A percentile compares a stretch with the other conserved stretches of the same genome.
phyloP scores from a whole-genome alignment of 2,329 filamentous ascomycete species.

The Biscogniauxia mediterranea region DNA sequence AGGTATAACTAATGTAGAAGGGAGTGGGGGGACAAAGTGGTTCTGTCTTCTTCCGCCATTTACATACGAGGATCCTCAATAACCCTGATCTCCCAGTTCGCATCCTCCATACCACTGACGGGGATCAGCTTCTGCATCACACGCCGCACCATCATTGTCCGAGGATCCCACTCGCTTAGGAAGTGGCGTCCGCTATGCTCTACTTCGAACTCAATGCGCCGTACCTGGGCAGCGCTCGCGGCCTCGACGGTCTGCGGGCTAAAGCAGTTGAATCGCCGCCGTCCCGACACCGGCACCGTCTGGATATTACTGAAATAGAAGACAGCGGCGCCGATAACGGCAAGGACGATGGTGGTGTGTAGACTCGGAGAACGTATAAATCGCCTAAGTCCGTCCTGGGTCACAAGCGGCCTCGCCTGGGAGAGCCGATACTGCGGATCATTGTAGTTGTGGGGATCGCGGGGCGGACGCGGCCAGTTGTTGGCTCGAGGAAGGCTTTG shows the following conservation, averaged over 20 bases:
- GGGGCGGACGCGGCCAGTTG: conserved; percentile 22
- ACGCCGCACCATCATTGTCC: conserved; percentile 55
- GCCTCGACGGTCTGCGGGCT: conserved; percentile 52
- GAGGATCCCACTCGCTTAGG: conserved; percentile 57
- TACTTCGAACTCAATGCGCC: conserved; percentile 53
- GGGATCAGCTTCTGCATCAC: conserved; percentile 68
- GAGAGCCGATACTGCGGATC: conserved; percentile 17
- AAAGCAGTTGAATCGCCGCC: conserved; percentile 71
- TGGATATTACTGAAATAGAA: conserved; percentile 72
- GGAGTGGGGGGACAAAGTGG: neutral
- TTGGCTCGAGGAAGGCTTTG: conserved; percentile 19
- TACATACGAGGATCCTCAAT: conserved; percentile 61
- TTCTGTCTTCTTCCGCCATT: neutral
- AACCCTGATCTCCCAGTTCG: conserved; percentile 70
- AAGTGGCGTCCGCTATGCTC: conserved; percentile 47
- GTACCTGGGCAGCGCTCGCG: conserved; percentile 53
- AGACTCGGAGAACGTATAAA: conserved; percentile 37
- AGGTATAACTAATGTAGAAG: no score
- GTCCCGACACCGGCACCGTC: conserved; percentile 68
- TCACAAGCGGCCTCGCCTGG: conserved; percentile 39
- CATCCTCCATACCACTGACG: conserved; percentile 57
- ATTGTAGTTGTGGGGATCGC: conserved; percentile 15
- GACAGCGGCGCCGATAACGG: conserved; percentile 42
- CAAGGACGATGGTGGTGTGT: conserved; percentile 40
- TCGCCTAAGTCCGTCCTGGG: conserved; percentile 32